Percentiles rank a stretch among this genome's conserved stretches.
These are phyloP conservation scores for Anethum foeniculum DNA, from an alignment of 140 eudicot genomes.

Conservation along the genomic window DNA sequence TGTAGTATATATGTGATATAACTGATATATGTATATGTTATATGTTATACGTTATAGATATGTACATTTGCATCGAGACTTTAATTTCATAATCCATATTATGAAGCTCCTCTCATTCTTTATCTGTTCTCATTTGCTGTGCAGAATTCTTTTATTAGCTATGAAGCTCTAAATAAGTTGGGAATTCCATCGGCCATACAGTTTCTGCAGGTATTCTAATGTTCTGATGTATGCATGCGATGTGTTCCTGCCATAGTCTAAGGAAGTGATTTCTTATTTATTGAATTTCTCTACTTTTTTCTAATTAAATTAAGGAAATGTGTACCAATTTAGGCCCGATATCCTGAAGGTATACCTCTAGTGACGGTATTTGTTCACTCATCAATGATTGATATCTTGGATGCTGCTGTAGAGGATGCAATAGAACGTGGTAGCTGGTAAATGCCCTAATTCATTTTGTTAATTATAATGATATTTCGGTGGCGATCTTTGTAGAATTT, in stretches of 20 bases:
- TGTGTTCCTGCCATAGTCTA: slow-evolving; percentile 8
- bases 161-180: slow-evolving; percentile 76
- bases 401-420: slow-evolving; percentile 94
- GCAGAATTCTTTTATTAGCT: slow-evolving; percentile 92
- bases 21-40: not conserved
- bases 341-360: slow-evolving; percentile 86
- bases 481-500: not conserved
- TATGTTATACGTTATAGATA: not conserved
- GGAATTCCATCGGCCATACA: slow-evolving; percentile 88
- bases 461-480: not conserved
- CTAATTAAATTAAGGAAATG: slow-evolving; percentile 29
- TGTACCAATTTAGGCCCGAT: slow-evolving; percentile 65
- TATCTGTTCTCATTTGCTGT: not conserved
- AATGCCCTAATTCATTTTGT: slow-evolving; percentile 17
- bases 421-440: slow-evolving; percentile 92
- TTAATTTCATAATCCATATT: not conserved
- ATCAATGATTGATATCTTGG: slow-evolving; percentile 88
- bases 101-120: not conserved
- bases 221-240: not conserved
- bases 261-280: slow-evolving; percentile 1
- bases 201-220: slow-evolving; percentile 74
- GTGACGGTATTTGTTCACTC: slow-evolving; percentile 69
- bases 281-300: slow-evolving; percentile 6
- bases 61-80: not conserved
- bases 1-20: not conserved